A percentile compares a stretch with the other conserved stretches of the same genome.
These are phyloP conservation scores for Penicillium sp. DNA, from an alignment of 2,329 filamentous ascomycete species.

Conservation along the genomic window DNA sequence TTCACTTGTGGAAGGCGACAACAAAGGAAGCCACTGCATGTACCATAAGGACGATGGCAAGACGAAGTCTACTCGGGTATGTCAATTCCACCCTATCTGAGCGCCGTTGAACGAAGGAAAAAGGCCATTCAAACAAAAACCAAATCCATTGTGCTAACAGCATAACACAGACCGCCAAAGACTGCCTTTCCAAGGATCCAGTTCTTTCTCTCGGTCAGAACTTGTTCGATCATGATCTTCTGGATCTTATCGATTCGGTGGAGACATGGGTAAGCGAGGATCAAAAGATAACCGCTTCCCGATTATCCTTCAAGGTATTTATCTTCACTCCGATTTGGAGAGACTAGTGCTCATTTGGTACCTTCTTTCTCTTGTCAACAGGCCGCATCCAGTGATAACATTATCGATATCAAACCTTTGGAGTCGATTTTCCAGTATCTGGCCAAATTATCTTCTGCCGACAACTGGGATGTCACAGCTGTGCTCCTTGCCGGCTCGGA, in stretches of 20 bases:
- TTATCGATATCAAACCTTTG: constrained; percentile 46
- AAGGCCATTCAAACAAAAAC: constrained; percentile 10
- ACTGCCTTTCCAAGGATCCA: constrained; percentile 24
- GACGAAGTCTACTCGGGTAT: background rate
- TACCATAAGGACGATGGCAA: constrained; percentile 7
- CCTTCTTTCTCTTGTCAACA: background rate
- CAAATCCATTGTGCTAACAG: background rate
- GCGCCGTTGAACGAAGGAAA: background rate
- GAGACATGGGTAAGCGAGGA: constrained; percentile 32
- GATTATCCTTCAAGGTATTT: constrained; percentile 37
- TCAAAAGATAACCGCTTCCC: constrained; percentile 22
- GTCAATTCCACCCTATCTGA: background rate
- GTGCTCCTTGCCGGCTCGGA: background rate
- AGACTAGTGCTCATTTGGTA: constrained; percentile 13
- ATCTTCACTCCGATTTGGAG: background rate
- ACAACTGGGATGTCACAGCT: constrained; percentile 59
- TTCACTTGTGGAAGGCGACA: constrained; percentile 3
- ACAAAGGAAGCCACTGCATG: constrained; percentile 12
- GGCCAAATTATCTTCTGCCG: constrained; percentile 49
- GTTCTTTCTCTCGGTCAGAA: constrained; percentile 13
- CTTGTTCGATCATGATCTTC: constrained; percentile 15
- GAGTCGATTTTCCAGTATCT: constrained; percentile 49
- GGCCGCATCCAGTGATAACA: constrained; percentile 5
- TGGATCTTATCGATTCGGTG: constrained; percentile 40
- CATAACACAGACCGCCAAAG: constrained; percentile 13